A percentile compares a stretch with the other conserved stretches of the same genome.
phyloP scores from a whole-genome alignment of 1,284 basidiomycete species.

The Heliocybe sulcata region DNA sequence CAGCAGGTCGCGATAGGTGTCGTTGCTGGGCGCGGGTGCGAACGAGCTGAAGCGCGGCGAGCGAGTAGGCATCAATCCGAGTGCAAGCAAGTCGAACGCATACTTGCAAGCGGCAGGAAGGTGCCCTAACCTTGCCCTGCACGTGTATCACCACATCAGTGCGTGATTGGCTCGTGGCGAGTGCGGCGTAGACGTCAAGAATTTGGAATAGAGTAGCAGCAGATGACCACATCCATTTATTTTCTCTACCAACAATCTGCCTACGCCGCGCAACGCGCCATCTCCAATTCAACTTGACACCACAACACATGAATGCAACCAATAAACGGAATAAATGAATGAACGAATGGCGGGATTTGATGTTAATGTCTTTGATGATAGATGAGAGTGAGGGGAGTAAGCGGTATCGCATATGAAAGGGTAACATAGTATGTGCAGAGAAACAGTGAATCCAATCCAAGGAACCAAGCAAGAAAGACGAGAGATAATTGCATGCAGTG shows the following conservation, averaged over 20 bases:
- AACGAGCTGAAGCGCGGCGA: constrained; percentile 19
- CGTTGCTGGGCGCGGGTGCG: constrained; percentile 59
- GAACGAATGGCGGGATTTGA: neutral
- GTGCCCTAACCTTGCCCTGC: neutral
- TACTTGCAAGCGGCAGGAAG: too few species aligned
- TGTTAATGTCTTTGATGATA: neutral
- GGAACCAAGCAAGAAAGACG: neutral
- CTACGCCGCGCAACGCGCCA: too few species aligned
- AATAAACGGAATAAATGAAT: neutral
- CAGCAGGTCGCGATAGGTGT: constrained; percentile 85
- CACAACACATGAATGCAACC: too few species aligned
- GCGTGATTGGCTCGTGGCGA: too few species aligned
- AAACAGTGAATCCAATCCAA: too few species aligned
- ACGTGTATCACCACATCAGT: too few species aligned
- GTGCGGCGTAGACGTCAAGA: too few species aligned
- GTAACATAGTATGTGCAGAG: constrained; percentile 1
- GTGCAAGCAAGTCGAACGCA: too few species aligned
- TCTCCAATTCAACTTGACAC: too few species aligned
- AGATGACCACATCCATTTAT: too few species aligned
- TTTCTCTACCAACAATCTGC: too few species aligned
- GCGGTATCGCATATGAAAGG: constrained; percentile 1
- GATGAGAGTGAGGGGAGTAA: neutral
- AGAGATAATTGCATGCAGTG: neutral
- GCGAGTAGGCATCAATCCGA: neutral
- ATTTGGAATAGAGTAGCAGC: too few species aligned